Conservation (phyloP, 2,329 filamentous ascomycete species). For the Corynespora cassiicola region DNA sequence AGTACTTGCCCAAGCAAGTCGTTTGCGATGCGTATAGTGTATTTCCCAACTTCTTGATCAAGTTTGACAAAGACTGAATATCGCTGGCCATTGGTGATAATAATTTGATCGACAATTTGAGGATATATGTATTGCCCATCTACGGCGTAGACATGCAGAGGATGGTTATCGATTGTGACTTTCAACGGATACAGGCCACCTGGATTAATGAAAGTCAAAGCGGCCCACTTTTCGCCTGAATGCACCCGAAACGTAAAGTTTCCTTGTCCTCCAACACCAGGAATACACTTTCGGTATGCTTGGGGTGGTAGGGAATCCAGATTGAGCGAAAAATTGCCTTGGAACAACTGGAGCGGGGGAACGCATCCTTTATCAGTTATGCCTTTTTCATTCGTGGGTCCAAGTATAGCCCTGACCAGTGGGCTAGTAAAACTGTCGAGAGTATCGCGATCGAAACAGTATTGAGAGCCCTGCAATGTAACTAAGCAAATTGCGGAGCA, state of each 20-base stretch:
- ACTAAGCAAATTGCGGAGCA: not conserved
- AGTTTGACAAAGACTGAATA: slow-evolving; percentile 8
- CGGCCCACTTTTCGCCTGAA: slow-evolving; percentile 1
- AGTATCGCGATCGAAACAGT: slow-evolving; percentile 2
- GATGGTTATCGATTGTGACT: slow-evolving; percentile 12
- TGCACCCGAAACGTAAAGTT: slow-evolving; percentile 3
- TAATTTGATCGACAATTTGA: slow-evolving; percentile 2
- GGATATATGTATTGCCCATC: slow-evolving; percentile 12
- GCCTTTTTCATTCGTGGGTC: slow-evolving; percentile 1
- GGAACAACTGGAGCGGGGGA: slow-evolving; percentile 2
- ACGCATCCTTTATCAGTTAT: slow-evolving; percentile 5
- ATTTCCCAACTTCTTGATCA: slow-evolving; percentile 2
- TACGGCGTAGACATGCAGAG: slow-evolving; percentile 8
- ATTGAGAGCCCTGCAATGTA: not conserved
- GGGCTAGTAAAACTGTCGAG: slow-evolving; percentile 2
- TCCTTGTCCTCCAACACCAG: slow-evolving; percentile 1
- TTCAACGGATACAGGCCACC: slow-evolving; percentile 3
- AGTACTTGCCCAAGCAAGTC: slow-evolving; percentile 2
- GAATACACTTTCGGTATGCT: slow-evolving; percentile 2
- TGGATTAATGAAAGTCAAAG: slow-evolving; percentile 5
- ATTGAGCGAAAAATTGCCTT: slow-evolving; percentile 5
- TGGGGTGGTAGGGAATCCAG: not conserved
- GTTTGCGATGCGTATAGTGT: slow-evolving; percentile 5
- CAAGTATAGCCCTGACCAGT: slow-evolving; percentile 1
- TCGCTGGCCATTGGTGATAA: slow-evolving; percentile 4